These are phyloP conservation scores for Penicillium sp. DNA, from an alignment of 2,329 filamentous ascomycete genomes.

Conservation along the genomic window DNA sequence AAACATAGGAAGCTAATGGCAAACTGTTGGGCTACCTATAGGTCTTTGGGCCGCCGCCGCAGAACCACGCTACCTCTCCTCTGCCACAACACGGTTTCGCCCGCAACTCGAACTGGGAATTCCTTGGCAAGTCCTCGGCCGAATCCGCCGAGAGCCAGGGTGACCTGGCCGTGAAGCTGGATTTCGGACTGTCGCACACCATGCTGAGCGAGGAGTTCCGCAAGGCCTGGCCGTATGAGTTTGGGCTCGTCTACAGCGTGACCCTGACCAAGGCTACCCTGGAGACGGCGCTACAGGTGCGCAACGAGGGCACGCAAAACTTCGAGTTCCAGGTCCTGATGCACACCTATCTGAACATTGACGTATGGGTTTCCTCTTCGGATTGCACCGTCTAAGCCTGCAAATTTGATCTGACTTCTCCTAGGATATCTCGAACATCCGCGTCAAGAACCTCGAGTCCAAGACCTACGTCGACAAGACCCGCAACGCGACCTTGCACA, in stretches of 20 bases:
- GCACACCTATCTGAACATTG: conserved; percentile 83
- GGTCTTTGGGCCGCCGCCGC: conserved; percentile 81
- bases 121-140: conserved; percentile 57
- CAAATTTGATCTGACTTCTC: conserved; percentile 13
- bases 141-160: conserved; percentile 39
- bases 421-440: conserved; percentile 74
- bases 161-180: conserved; percentile 79
- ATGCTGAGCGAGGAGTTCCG: conserved; percentile 67
- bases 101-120: conserved; percentile 86
- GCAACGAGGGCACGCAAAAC: conserved; percentile 75
- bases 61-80: conserved; percentile 70
- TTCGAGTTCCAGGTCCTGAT: conserved; percentile 92
- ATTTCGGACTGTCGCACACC: conserved; percentile 81
- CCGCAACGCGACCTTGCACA: conserved; percentile 59
- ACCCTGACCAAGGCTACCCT: conserved; percentile 73
- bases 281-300: conserved; percentile 78
- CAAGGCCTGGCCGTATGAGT: conserved; percentile 78
- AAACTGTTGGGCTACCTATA: conserved; percentile 23
- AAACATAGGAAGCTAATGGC: conserved; percentile 15
- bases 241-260: conserved; percentile 90
- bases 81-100: conserved; percentile 96
- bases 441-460: conserved; percentile 71
- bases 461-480: conserved; percentile 83
- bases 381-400: no score
- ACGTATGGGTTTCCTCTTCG: no score